Percentiles rank a stretch among this genome's conserved stretches.
Evolutionary conservation across 768 basidiomycete genomes (phyloP).

Genomic region (Cubamyces sp.): DNA sequence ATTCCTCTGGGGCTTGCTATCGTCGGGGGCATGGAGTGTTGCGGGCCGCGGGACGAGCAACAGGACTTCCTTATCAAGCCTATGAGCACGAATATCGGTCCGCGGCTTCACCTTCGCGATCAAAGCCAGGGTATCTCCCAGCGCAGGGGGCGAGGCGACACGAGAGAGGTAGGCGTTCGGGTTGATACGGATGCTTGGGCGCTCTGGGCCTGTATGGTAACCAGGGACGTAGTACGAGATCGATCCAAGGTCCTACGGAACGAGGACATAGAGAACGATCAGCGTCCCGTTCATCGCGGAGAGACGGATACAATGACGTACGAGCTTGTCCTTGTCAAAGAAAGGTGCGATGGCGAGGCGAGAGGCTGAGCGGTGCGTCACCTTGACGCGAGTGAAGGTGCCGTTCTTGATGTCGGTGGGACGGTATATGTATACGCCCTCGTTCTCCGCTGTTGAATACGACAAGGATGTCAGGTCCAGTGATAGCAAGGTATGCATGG

Average conservation of each 20-base stretch:
- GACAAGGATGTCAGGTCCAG: background rate
- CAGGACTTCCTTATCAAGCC: constrained; percentile 33
- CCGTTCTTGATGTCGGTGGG: constrained; percentile 16
- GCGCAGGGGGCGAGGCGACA: no score
- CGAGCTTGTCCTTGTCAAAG: background rate
- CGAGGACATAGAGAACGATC: background rate
- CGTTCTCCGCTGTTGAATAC: background rate
- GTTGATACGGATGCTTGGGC: constrained; percentile 21
- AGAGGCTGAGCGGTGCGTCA: background rate
- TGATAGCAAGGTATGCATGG: background rate
- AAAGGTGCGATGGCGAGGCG: background rate
- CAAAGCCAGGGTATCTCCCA: no score
- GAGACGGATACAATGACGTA: background rate
- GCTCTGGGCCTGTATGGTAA: constrained; percentile 30
- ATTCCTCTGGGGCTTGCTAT: no score
- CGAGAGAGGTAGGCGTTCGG: constrained; percentile 9
- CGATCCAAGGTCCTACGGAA: constrained; percentile 32
- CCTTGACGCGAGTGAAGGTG: constrained; percentile 19
- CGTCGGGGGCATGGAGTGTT: background rate
- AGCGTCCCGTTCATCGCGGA: background rate
- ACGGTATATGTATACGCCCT: background rate
- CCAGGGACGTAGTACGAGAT: constrained; percentile 38
- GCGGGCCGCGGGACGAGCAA: constrained; percentile 27
- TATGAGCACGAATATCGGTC: constrained; percentile 20
- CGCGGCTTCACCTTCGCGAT: no score